Base-by-base conservation (phyloP, 225 moss, liverwort and hornwort species). In the Polytrichum commune region DNA sequence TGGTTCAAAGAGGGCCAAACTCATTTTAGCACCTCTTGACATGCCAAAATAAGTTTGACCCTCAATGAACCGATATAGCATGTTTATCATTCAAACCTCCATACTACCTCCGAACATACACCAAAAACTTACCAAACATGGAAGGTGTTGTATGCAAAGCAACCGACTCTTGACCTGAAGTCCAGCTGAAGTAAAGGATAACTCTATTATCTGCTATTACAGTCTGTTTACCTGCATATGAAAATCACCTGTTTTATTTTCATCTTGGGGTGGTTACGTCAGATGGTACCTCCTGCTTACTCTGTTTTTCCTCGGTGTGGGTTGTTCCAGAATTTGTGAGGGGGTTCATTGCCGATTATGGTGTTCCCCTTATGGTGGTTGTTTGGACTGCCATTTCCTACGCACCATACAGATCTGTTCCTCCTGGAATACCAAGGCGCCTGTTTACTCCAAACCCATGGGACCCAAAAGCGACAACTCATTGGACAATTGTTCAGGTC, bases 351-450 rank as follows among this genome's bases (percentile, higher is more conserved):
- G 89, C 89, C 16, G 87, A 91, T 57, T 95, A 92, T n/a, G 92
- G 92, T 67, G 92, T 91, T 53, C 92, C 92, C 7, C 60, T 95
- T 23, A 73, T 92, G 73, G 89, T 91, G 27, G 57, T 95, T 0
- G 20, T 80, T 7, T 92, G 95, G 95, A 92, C 91, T 29, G 72
- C 76, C 19, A 69, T 95, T 67, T 95, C 92, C 3, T 95, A 88
- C 29, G 80, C 77, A 18, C 84, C 92, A 1, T 68, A 54, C 0
- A 67, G 70, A 63, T 84, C 89, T 63, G 79, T 90, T 35, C 88
- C 92, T 19, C 16, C 65, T 0, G 92, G 87, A 55, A 82, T 95
- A 19, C 95, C 95, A 8, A 76, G 90, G 54, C 85, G 90, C 74
- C 78, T 95, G 7, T 29, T 74, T 7, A 91, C 81, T 56, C 88